Base-by-base conservation (phyloP, 176 grass and related monocot species). In the Triticum timopheevii region DNA sequence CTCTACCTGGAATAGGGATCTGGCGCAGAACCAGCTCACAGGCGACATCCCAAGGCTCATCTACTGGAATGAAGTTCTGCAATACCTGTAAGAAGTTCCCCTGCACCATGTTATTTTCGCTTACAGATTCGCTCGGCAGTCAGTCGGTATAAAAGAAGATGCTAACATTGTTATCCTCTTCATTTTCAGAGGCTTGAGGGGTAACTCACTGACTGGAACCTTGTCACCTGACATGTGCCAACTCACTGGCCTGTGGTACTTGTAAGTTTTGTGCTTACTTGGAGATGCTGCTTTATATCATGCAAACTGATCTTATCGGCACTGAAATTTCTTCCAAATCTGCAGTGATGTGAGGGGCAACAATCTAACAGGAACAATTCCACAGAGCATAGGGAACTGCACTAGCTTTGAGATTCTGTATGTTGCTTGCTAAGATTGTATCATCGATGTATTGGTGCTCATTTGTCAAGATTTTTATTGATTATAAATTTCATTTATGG, bases 21-120 rank as follows among this genome's bases (percentile, higher is more conserved):
- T 99, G 50, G 97, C 97, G 22, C 94, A 96, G 86, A 99, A 99
- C 81, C 93, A 92, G 65, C 94, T 99, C 39, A 88, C 89, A 5
- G 97, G 97, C 3, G 97, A 99, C 39, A 97, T 99, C 28, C 97
- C 97, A 8, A 85, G 92, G 77, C 94, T 99, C 72, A 93, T 99
- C 36, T 99, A 96, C 68, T 99, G 97, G 97, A 99, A 99, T 83
- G 97, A 99, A 93, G 97, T 99, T 65, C 80, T 99, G 22, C 97
- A 99, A 73, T 99, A 96, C 83, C 82, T 99, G 97, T 99, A 81
- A 88, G 87, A 67, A 68, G 22, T 44, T 23, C 78, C 68, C 19
- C 76, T 76, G 20, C 13, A 77, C 0, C 23, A 71, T 19, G 30
- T 47, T 35, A 52, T 66, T 73, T 66, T 58, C 0, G 1, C 7